These are phyloP conservation scores for Erodium texanum DNA, from an alignment of 441 rosid genomes.

Conservation along the genomic window DNA sequence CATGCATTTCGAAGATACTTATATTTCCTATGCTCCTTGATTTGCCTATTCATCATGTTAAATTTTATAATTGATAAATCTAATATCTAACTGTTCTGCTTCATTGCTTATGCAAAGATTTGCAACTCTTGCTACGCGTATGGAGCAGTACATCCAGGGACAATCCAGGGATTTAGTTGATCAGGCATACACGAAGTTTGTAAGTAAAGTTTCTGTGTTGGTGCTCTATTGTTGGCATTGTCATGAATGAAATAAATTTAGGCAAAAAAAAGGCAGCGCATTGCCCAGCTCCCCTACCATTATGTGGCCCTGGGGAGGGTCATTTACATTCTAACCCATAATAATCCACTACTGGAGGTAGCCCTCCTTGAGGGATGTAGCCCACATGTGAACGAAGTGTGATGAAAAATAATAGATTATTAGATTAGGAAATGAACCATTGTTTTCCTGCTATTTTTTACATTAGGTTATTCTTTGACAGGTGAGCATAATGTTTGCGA, in stretches of 20 bases:
- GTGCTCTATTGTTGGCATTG: background rate
- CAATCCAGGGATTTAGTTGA: constrained; percentile 98
- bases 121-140: constrained; percentile 94
- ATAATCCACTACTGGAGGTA: background rate
- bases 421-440: background rate
- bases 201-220: constrained; percentile 28
- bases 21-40: background rate
- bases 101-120: constrained; percentile 40
- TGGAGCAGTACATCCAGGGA: constrained; percentile 99
- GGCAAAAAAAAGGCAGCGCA: background rate
- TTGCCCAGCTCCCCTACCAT: background rate
- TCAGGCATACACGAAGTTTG: constrained; percentile 94
- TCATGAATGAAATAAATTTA: background rate
- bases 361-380: background rate
- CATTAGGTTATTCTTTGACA: constrained; percentile 31
- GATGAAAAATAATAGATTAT: background rate
- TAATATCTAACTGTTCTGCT: background rate
- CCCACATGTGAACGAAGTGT: background rate
- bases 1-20: background rate
- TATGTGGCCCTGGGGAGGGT: background rate
- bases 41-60: background rate
- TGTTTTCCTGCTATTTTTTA: background rate
- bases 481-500: constrained; percentile 95
- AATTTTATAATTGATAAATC: background rate
- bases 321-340: background rate